Conservation (phyloP, 371 early-diverging fungal genomes). For the Mucor plumbeus region DNA sequence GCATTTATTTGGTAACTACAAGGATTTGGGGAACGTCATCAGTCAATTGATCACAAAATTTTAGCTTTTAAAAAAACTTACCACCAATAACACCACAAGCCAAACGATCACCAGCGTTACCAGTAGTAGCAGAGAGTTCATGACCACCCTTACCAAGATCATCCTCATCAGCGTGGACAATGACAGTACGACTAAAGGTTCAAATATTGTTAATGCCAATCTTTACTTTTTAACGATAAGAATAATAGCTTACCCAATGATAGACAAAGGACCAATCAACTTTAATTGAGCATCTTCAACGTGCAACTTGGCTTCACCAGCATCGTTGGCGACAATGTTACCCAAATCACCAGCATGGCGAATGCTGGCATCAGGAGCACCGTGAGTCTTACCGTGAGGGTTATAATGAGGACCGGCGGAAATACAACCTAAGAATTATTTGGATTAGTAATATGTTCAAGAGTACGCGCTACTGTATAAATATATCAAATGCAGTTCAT, state of each 20-base stretch:
- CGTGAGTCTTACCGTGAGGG: constrained; percentile 81
- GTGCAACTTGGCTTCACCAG: constrained; percentile 67
- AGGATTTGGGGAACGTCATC: constrained; percentile 20
- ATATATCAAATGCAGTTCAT: not conserved
- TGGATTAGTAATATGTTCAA: not conserved
- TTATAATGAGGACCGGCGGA: constrained; percentile 90
- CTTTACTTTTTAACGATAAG: too few species aligned
- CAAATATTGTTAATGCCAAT: not conserved
- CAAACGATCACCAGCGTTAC: constrained; percentile 83
- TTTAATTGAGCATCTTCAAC: constrained; percentile 70
- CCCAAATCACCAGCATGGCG: constrained; percentile 94
- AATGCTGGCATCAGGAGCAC: constrained; percentile 71
- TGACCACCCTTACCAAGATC: constrained; percentile 76
- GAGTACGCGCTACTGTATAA: not conserved
- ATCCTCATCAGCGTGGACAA: constrained; percentile 67
- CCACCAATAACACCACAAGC: constrained; percentile 93
- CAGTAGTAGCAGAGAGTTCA: constrained; percentile 79
- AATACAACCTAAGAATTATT: constrained; percentile 60
- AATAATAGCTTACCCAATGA: constrained; percentile 67
- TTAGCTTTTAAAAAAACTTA: constrained; percentile 26
- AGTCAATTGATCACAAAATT: constrained; percentile 13
- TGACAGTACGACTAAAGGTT: constrained; percentile 73
- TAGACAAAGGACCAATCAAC: constrained; percentile 79
- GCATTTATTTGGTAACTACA: constrained; percentile 28
- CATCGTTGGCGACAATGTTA: constrained; percentile 68